Evolutionary conservation across 2,329 filamentous ascomycete species (phyloP), one percentile per base, ranked within the genome.

Genomic region (Aspergillus spinulosporus): DNA sequence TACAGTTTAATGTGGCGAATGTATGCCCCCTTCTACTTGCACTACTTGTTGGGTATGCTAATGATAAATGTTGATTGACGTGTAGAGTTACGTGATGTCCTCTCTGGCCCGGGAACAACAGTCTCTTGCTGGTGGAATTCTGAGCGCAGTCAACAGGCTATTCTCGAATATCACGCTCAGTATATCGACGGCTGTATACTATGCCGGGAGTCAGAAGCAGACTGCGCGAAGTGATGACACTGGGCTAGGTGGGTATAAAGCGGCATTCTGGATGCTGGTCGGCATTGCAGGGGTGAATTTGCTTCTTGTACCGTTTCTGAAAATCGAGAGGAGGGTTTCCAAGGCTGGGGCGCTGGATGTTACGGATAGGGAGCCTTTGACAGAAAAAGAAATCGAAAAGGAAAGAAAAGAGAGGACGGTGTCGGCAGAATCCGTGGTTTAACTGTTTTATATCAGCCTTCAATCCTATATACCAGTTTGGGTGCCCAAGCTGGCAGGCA

Each of bases 1-100:
- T 89, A 32, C 82, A 88, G 56, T 89, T 88, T 69, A 88, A 88
- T 58, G 86, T 89, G 21, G 82, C 83, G 3, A 89, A 89, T 63
- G 86, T 89, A 81, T 12, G 50, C 7, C 31, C n/a, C n/a, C 28
- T 12, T 29, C 49, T 14, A 26, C 21, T 21, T 21, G 21, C 21
- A 21, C 21, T 6, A 6, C 14, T 36, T 26, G 14, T n/a, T 34
- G 12, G 34, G 15, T 3, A 36, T 28, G 7, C 11, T 11, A 7
- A 14, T n/a, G 14, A 21, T 11, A 4, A 26, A 45, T 8, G 28
- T 40, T 52, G 40, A 52, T 40, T 15, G 6, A 15, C 12, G 9
- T 8, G 9, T 31, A 53, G 51, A 53, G 42, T 21, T 89, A 88
- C 61, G 85, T 89, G 52, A 83, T 88, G 78, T 85, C 83, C 3